Percentiles rank a stretch among this genome's conserved stretches.
Conservation (phyloP, 2,329 filamentous ascomycete species). For the Fusarium sp. region DNA sequence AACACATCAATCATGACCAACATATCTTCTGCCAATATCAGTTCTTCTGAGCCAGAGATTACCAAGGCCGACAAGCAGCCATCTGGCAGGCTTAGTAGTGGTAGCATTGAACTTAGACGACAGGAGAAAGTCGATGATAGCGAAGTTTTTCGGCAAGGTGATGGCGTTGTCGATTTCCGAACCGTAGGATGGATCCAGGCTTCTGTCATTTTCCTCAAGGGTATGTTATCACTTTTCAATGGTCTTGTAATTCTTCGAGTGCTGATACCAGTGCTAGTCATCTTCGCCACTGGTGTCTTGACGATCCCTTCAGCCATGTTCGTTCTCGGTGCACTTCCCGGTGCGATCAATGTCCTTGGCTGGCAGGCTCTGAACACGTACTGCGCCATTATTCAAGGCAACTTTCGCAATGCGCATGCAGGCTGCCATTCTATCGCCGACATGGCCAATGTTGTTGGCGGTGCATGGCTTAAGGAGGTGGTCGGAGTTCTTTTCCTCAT, state of each 20-base stretch:
- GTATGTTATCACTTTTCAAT: constrained; percentile 32
- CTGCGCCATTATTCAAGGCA: constrained; percentile 53
- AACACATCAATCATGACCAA: not conserved
- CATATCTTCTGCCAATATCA: constrained; percentile 10
- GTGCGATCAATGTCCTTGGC: constrained; percentile 56
- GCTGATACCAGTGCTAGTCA: constrained; percentile 42
- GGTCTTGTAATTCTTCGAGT: not conserved
- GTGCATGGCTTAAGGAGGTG: constrained; percentile 62
- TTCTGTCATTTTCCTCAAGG: constrained; percentile 60
- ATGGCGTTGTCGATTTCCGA: constrained; percentile 58
- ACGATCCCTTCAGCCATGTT: constrained; percentile 57
- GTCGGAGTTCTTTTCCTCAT: constrained; percentile 67
- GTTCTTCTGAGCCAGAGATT: constrained; percentile 18
- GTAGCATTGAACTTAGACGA: constrained; percentile 37
- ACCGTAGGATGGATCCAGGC: constrained; percentile 61
- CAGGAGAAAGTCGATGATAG: constrained; percentile 43
- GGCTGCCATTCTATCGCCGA: constrained; percentile 51
- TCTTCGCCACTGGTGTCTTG: constrained; percentile 57
- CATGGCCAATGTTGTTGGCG: constrained; percentile 68
- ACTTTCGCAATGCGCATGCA: constrained; percentile 53
- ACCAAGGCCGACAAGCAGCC: constrained; percentile 21
- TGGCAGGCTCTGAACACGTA: constrained; percentile 57
- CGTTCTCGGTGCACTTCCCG: constrained; percentile 55
- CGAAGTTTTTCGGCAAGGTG: constrained; percentile 59
- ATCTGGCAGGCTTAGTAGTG: constrained; percentile 12